Evolutionary conservation across 768 basidiomycete species (phyloP).

Genomic region (Harrya chromipes): DNA sequence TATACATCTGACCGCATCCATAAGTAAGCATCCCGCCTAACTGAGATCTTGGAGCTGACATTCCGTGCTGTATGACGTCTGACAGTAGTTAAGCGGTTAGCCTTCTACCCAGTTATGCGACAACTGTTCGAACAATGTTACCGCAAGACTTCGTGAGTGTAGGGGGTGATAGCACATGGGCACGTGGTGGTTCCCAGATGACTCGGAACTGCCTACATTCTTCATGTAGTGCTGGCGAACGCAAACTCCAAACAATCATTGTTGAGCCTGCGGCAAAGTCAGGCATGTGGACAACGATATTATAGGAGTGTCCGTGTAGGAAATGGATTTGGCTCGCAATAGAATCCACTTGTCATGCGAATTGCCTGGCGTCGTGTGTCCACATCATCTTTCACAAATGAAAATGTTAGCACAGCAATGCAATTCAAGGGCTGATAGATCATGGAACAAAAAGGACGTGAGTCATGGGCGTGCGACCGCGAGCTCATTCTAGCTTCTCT

Average conservation of each 20-base stretch:
- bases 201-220: not conserved
- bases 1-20: not conserved
- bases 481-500: conserved; percentile 80
- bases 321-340: not conserved
- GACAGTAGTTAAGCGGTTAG: not conserved
- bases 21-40: not conserved
- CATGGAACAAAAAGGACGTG: conserved; percentile 3
- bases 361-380: not conserved
- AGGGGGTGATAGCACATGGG: not conserved
- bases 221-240: not conserved
- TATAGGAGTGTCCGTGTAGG: not conserved
- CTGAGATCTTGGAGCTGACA: not conserved
- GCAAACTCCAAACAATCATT: not conserved
- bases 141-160: not conserved
- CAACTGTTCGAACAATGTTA: not conserved
- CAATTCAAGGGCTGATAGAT: conserved; percentile 5
- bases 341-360: not conserved
- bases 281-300: not conserved
- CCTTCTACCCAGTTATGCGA: not conserved
- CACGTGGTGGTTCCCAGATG: not conserved
- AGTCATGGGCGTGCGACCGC: conserved; percentile 3
- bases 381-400: conserved; percentile 4
- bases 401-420: conserved; percentile 11
- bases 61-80: not conserved
- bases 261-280: not conserved